Evolutionary conservation across 208 protist species (phyloP), one percentile per base, ranked within the genome.

Genomic region (Acanthamoeba triangularis): DNA sequence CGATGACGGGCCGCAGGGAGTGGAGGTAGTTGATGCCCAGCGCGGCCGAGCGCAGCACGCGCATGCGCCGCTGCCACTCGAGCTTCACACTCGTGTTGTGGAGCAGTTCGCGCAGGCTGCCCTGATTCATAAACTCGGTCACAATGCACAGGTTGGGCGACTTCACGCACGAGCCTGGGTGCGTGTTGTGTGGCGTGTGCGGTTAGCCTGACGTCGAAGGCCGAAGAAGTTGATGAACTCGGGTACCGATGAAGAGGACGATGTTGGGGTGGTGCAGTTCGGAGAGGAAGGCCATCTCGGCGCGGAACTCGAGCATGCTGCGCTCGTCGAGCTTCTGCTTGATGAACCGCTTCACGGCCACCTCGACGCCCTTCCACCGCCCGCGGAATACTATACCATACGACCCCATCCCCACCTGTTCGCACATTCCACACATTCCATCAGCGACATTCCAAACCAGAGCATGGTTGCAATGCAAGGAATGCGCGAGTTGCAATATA

Each of bases 191-290:
- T n/a, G n/a, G n/a, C n/a, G n/a, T n/a, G n/a, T n/a, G n/a, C n/a
- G n/a, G n/a, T n/a, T n/a, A n/a, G n/a, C n/a, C n/a, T n/a, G n/a
- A n/a, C n/a, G n/a, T n/a, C n/a, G n/a, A n/a, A n/a, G n/a, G n/a
- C n/a, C n/a, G n/a, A n/a, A n/a, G n/a, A n/a, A n/a, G n/a, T n/a
- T n/a, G n/a, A n/a, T n/a, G n/a, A n/a, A n/a, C n/a, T n/a, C n/a
- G n/a, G n/a, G n/a, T n/a, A n/a, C 72, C 72, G 16, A 80, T 37
- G 41, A 80, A 80, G 35, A 80, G 72, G 16, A 80, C 72, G 28
- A 80, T 80, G 72, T 80, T 80, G 72, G 72, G 72, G 41, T 80
- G 72, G 72, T 80, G 72, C 2, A 80, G 72, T 28, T 80, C 72
- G 28, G 35, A 49, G 28, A 80, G n/a, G 72, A 80, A 80, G 41